Base-by-base conservation (phyloP, 1,284 basidiomycete genomes). In the Ceratobasidium sp. region DNA sequence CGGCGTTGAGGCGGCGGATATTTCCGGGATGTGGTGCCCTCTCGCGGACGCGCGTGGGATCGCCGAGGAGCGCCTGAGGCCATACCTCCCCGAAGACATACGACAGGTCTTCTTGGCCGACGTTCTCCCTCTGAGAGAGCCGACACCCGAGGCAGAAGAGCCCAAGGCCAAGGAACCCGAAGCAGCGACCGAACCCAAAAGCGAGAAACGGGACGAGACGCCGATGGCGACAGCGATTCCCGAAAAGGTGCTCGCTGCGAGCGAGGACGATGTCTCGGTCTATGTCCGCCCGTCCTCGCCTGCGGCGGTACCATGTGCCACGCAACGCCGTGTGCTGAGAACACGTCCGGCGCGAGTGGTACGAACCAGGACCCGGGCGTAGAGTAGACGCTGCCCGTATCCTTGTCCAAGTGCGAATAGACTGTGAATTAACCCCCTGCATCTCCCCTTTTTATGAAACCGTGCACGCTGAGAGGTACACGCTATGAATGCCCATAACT, bases 271-370 rank as follows among this genome's bases (percentile, higher is more conserved):
- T 33, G 36, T 70, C 12, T 38, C 67, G 18, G 56, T 70, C 28
- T 60, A 59, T 33, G 56, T 70, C 23, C 67, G 67, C 14, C 67
- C 67, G 11, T 70, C 67, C 48, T 70, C 67, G 30, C 67, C 67
- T 33, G 67, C 67, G 36, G n/a, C 66, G 2, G 66, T 70, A 59
- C 54, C 66, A 1, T 70, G 67, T 46, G 46, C 67, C 36, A 40
- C 33, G 33, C 56, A 36, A 40, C 67, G 67, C 21, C 67, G 67
- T 36, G 67, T 70, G 54, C 46, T 70, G 42, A 56, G 67, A 33
- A 11, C 67, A 70, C 67, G 67, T 25, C 56, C 67, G 28, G 56
- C 56, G 30, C 67, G 67, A n/a, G 67, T 60, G 21, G 67, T 51
- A 40, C 56, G 67, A 44, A 70, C 67, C 6, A 46, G 67, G 18